These are phyloP conservation scores for Coemansia sp. DNA, from an alignment of 192 early-diverging fungal species.

Conservation along the genomic window DNA sequence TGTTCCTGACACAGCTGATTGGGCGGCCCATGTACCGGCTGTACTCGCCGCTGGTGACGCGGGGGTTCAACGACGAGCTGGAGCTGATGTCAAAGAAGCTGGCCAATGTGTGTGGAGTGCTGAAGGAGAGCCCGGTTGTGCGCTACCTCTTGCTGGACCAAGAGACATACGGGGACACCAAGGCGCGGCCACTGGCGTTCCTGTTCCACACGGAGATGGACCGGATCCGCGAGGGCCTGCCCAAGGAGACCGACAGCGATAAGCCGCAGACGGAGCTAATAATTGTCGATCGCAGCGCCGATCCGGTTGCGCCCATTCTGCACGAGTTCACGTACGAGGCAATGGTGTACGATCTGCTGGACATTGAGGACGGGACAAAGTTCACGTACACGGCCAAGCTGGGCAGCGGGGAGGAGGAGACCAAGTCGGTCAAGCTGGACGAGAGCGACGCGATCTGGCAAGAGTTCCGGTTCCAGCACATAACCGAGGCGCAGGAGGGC, in stretches of 20 bases:
- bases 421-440: slow-evolving; percentile 37
- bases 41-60: slow-evolving; percentile 45
- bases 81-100: slow-evolving; percentile 60
- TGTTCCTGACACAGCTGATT: slow-evolving; percentile 41
- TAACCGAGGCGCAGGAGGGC: slow-evolving; percentile 48
- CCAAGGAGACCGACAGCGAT: slow-evolving; percentile 48
- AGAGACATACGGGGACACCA: slow-evolving; percentile 56
- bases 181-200: slow-evolving; percentile 73
- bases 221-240: slow-evolving; percentile 60
- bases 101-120: slow-evolving; percentile 75
- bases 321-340: slow-evolving; percentile 99
- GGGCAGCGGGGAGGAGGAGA: slow-evolving; percentile 32
- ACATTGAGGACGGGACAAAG: slow-evolving; percentile 46
- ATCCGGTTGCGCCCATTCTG: slow-evolving; percentile 81
- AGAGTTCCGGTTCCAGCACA: slow-evolving; percentile 51
- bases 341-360: slow-evolving; percentile 90
- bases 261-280: slow-evolving; percentile 70
- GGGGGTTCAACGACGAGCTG: slow-evolving; percentile 41
- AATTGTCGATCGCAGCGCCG: slow-evolving; percentile 86
- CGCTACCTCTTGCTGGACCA: slow-evolving; percentile 80
- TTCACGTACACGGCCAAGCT: slow-evolving; percentile 38
- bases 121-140: slow-evolving; percentile 90
- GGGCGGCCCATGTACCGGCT: slow-evolving; percentile 45
- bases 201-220: slow-evolving; percentile 84
- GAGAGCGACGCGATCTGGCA: slow-evolving; percentile 50